Evolutionary conservation across 2,329 filamentous ascomycete genomes (phyloP), one percentile per base, ranked within the genome.

Genomic region (Neoscytalidium dimidiatum): DNA sequence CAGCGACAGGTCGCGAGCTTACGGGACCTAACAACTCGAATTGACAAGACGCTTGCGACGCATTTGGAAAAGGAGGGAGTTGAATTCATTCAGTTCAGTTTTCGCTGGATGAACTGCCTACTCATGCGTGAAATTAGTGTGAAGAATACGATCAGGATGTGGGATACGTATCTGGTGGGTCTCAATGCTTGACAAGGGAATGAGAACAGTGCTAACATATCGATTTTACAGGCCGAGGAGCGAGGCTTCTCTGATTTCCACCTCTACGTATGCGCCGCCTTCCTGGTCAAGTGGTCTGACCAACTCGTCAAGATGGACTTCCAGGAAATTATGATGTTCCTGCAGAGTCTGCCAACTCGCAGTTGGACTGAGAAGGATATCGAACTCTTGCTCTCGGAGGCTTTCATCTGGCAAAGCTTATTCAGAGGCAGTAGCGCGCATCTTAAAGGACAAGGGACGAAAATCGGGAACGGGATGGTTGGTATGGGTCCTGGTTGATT

Each of bases 41-140:
- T 99, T 69, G 94, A 98, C 75, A 86, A 87, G 29, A 85, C 85
- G 3, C 81, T 99, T 53, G 92, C 94, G 3, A 95, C 91, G 71
- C 95, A 99, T 75, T 83, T 99, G 44, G 92, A 97, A 75, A 86
- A 86, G 26, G 93, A 98, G 78, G 90, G 93, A 33, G 92, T 99
- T 29, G 95, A 99, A 75, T 99, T 99, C 74, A 99, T 99, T 73
- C 95, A 99, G 75, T 99, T 99, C 80, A 97, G 93, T 78, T 99
- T 99, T 77, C 86, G 95, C 64, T 99, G 95, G 95, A 99, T 99
- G 95, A 99, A 99, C 74, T 99, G 95, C 77, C 86, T 99, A 61
- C 83, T 99, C 69, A 99, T 99, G 95, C 87, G 95, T 68, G 95
- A 99, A 80, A 91, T 99, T 69, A 97, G 91, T 75, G 94, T 99